A percentile compares a stretch with the other conserved stretches of the same genome.
Conservation (phyloP, 2,329 filamentous ascomycete species). For the Ceratocystis lukuohia region DNA sequence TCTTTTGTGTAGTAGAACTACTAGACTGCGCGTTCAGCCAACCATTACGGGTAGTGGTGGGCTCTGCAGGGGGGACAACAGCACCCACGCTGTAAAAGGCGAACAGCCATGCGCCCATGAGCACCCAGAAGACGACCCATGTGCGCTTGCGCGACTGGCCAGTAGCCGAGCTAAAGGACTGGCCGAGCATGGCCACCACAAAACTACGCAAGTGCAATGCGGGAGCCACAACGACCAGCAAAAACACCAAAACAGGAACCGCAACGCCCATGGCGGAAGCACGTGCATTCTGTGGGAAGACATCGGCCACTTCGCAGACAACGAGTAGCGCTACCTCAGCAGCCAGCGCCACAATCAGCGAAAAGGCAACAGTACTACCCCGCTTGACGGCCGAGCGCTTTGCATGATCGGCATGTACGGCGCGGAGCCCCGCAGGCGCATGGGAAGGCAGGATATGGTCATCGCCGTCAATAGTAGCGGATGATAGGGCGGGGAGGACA, state of each 20-base stretch:
- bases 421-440: conserved; percentile 45
- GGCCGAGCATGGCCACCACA: conserved; percentile 43
- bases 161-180: conserved; percentile 36
- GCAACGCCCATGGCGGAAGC: conserved; percentile 54
- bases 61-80: conserved; percentile 37
- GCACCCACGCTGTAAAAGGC: conserved; percentile 65
- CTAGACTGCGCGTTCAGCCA: conserved; percentile 14
- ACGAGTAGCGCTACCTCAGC: conserved; percentile 68
- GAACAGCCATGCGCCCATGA: conserved; percentile 56
- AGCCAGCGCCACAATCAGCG: conserved; percentile 62
- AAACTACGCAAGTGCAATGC: conserved; percentile 60
- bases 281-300: conserved; percentile 54
- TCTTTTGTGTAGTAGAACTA: conserved; percentile 20
- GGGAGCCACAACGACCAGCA: conserved; percentile 63
- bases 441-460: conserved; percentile 49
- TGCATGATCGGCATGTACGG: conserved; percentile 46
- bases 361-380: conserved; percentile 53
- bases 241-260: conserved; percentile 54
- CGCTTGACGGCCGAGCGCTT: conserved; percentile 38
- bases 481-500: conserved; percentile 29
- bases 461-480: conserved; percentile 43
- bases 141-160: conserved; percentile 23
- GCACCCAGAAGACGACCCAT: conserved; percentile 48
- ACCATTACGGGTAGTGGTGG: conserved; percentile 17
- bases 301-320: conserved; percentile 69